Percentiles rank a stretch among this genome's conserved stretches.
Conservation (phyloP, 75 land plant species). For the Selaginella moellendorffii region DNA sequence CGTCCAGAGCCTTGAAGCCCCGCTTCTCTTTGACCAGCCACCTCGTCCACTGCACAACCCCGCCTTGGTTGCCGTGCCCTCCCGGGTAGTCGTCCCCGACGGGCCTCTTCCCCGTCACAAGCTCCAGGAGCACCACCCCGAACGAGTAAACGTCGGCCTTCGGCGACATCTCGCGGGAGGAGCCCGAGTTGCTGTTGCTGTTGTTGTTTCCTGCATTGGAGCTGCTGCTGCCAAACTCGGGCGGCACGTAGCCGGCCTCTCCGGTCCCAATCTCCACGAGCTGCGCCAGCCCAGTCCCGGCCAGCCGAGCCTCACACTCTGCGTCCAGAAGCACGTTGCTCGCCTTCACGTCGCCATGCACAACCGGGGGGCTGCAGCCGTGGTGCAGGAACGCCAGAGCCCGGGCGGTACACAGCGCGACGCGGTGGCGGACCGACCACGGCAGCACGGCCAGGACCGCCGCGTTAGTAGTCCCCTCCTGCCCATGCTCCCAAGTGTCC, state of each 20-base stretch:
- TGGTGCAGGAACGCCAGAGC: conserved; percentile 92
- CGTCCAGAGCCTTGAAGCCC: conserved; percentile 37
- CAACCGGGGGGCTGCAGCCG: conserved; percentile 40
- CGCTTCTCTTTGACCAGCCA: conserved; percentile 35
- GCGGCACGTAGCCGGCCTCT: background rate
- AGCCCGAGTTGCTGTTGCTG: no score
- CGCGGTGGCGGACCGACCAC: conserved; percentile 66
- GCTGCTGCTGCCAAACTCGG: background rate
- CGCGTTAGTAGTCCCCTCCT: background rate
- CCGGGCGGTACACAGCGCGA: conserved; percentile 67
- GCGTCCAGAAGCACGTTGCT: conserved; percentile 54
- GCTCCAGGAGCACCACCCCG: background rate
- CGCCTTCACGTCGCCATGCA: conserved; percentile 62
- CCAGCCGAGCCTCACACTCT: conserved; percentile 48
- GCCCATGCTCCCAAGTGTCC: conserved; percentile 38
- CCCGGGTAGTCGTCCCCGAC: background rate
- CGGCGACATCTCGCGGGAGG: background rate
- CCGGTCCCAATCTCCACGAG: conserved; percentile 10
- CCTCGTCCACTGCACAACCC: conserved; percentile 59
- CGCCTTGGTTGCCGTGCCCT: conserved; percentile 19
- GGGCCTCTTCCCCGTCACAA: background rate
- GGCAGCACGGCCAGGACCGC: conserved; percentile 15
- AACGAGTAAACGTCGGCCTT: background rate
- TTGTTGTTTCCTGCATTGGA: no score
- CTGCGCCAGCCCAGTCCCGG: conserved; percentile 40